These are phyloP conservation scores for Solanum neorickii DNA, from an alignment of 257 asterid genomes.

Conservation along the genomic window DNA sequence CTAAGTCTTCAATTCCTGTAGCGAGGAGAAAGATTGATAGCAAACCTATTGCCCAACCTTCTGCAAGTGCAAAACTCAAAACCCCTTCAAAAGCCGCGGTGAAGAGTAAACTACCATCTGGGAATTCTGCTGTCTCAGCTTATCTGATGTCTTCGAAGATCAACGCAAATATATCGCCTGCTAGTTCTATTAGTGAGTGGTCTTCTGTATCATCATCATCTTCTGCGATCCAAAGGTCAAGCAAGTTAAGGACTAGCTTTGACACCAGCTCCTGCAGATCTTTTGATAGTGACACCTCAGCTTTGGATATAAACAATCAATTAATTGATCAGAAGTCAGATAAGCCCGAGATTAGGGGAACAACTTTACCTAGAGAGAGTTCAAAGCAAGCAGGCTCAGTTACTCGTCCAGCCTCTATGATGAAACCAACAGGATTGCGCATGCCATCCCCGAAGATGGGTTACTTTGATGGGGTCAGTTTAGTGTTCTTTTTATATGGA, in stretches of 20 bases:
- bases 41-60: constrained; percentile 16
- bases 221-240: constrained; percentile 38
- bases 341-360: constrained; percentile 19
- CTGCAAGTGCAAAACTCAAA: constrained; percentile 40
- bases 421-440: constrained; percentile 74
- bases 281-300: constrained; percentile 21
- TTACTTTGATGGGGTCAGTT: constrained; percentile 91
- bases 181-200: constrained; percentile 95
- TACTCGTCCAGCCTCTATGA: constrained; percentile 32
- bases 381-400: constrained; percentile 25
- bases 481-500: neutral
- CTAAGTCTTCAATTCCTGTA: constrained; percentile 28
- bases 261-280: constrained; percentile 51
- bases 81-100: constrained; percentile 38
- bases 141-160: constrained; percentile 42
- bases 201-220: constrained; percentile 80
- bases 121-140: constrained; percentile 42
- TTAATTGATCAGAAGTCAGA: constrained; percentile 26
- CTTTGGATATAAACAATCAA: constrained; percentile 15
- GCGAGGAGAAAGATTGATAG: constrained; percentile 48
- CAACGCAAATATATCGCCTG: constrained; percentile 62
- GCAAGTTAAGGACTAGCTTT: constrained; percentile 50
- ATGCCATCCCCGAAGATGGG: constrained; percentile 95
- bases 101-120: constrained; percentile 28
- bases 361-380: constrained; percentile 11